Evolutionary conservation across 2,329 filamentous ascomycete genomes (phyloP), one percentile per base, ranked within the genome.

Genomic region (Diaporthe aspalathi): DNA sequence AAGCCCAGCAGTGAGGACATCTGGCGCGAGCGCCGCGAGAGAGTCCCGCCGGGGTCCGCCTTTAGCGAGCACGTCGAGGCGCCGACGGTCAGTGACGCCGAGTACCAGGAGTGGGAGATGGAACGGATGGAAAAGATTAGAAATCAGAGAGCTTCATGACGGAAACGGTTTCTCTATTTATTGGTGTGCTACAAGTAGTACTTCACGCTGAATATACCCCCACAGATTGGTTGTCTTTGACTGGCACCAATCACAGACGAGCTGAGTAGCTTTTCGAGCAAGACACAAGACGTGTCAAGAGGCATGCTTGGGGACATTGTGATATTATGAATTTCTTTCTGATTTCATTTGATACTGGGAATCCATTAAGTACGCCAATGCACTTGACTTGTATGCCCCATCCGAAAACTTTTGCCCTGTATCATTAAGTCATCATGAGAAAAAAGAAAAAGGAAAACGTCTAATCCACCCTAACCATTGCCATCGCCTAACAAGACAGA

Each of bases 1-100:
- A 80, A 78, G 75, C 89, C 89, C 22, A 97, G 90, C 79, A 97
- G 94, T 82, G 94, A 98, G 83, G 93, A 98, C 84, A 85, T 99
- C 4, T 99, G 96, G 96, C 89, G 92, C 80, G 86, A 91, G 69
- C 89, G 96, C 76, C 85, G 86, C 45, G 86, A 89, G 74, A 89
- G 87, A 74, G 83, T 95, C 7, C 74, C 79, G n/a, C 79, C 81
- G 0, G 86, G 82, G 1, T 80, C 81, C 2, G 85, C 82, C 0
- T 90, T 90, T 73, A 78, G 75, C 5, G 79, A 81, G 47, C 75
- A 76, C 2, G 81, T 86, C 52, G 83, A 82, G 17, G 76, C 77
- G 73, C 80, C 81, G 1, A 75, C 77, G 0, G 73, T 84, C 2
- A 77, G 75, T 22, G 85, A 88, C 54, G 82, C 84, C 24, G 84